Evolutionary conservation across 768 basidiomycete species (phyloP).

Genomic region (Royoungia palumana): DNA sequence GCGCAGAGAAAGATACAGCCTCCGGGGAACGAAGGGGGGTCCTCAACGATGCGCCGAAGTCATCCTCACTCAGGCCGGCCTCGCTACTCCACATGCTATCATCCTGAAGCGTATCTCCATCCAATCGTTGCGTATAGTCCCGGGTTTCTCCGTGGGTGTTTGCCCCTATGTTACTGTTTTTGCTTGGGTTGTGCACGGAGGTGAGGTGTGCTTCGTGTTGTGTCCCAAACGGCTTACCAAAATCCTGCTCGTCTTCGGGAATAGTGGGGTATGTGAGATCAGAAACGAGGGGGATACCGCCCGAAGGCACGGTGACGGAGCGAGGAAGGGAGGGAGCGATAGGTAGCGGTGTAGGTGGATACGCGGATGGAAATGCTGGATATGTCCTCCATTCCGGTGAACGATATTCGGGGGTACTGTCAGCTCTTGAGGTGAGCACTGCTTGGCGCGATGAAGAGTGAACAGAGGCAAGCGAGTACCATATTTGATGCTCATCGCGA

Average conservation of each 20-base stretch:
- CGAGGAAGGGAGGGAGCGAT: constrained; percentile 34
- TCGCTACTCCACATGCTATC: constrained; percentile 27
- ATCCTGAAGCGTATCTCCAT: constrained; percentile 22
- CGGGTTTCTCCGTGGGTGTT: constrained; percentile 12
- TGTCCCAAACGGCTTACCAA: constrained; percentile 67
- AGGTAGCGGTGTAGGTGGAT: constrained; percentile 65
- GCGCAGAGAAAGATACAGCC: constrained; percentile 18
- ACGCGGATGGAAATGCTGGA: constrained; percentile 73
- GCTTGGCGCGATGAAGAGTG: constrained; percentile 26
- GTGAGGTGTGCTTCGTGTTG: constrained; percentile 59
- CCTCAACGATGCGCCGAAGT: constrained; percentile 62
- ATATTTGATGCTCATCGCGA: constrained; percentile 43
- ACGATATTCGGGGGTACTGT: constrained; percentile 31
- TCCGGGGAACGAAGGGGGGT: constrained; percentile 47
- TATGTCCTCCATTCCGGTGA: constrained; percentile 72
- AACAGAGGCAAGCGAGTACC: constrained; percentile 56
- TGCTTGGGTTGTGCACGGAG: constrained; percentile 61
- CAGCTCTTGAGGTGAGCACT: constrained; percentile 2
- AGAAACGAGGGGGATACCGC: constrained; percentile 2
- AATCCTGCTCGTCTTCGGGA: constrained; percentile 55
- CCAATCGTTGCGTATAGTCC: constrained; percentile 6
- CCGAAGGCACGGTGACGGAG: constrained; percentile 6
- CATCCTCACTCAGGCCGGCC: constrained; percentile 41
- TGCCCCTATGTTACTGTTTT: constrained; percentile 46
- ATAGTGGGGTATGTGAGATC: constrained; percentile 28